phyloP scores from a whole-genome alignment of 1,139 yeast species.

The Nematodospora anomalae region DNA sequence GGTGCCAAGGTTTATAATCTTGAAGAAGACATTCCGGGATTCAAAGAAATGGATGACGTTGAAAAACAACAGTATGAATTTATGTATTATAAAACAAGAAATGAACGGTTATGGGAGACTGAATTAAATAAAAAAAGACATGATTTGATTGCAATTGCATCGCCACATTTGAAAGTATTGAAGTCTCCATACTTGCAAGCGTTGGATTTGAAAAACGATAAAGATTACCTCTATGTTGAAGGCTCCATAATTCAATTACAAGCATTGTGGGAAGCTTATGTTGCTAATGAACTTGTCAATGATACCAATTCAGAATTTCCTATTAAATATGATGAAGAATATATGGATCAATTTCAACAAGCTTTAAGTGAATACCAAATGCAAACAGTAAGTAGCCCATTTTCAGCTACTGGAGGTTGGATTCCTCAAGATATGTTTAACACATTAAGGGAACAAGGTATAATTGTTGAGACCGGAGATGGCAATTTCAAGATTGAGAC shows the following conservation, averaged over 20 bases:
- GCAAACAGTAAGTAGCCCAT: constrained; percentile 69
- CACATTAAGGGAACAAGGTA: constrained; percentile 63
- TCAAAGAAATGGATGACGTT: constrained; percentile 60
- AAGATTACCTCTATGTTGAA: constrained; percentile 66
- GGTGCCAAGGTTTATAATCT: constrained; percentile 83
- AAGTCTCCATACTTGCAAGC: constrained; percentile 69
- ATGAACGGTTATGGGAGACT: constrained; percentile 85
- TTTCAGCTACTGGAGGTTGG: constrained; percentile 93
- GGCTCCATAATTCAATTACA: constrained; percentile 70
- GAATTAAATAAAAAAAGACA: constrained; percentile 64
- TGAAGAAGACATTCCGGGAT: constrained; percentile 73
- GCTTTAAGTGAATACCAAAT: constrained; percentile 68
- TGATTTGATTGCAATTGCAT: constrained; percentile 73
- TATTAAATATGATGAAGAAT: constrained; percentile 54
- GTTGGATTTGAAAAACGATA: constrained; percentile 58
- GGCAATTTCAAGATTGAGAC: constrained; percentile 42
- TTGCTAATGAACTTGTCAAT: constrained; percentile 58
- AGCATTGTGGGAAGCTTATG: constrained; percentile 73
- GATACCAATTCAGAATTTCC: constrained; percentile 55
- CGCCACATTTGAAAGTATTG: constrained; percentile 70
- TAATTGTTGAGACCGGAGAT: constrained; percentile 42
- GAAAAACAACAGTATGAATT: constrained; percentile 82
- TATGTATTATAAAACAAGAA: constrained; percentile 86
- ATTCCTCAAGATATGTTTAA: constrained; percentile 91
- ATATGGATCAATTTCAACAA: constrained; percentile 54